phyloP scores from a whole-genome alignment of 1,139 yeast species.

The Sugiyamaella grinbergsii region DNA sequence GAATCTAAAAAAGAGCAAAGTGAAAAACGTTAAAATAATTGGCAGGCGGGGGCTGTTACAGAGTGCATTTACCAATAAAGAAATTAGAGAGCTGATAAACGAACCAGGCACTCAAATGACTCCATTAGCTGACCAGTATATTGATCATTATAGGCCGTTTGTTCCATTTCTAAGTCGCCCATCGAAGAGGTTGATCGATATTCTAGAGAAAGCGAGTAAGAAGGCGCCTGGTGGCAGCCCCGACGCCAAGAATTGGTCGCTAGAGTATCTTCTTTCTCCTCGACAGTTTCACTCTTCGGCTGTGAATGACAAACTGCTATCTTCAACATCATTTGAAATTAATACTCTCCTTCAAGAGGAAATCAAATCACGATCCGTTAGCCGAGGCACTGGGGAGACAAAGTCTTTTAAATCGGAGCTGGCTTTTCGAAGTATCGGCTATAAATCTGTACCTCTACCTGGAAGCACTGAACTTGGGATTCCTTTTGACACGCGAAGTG shows the following conservation, averaged over 20 bases:
- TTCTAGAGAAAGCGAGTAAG: conserved; percentile 54
- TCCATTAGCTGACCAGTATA: conserved; percentile 53
- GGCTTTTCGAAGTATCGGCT: conserved; percentile 84
- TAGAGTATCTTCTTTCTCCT: conserved; percentile 74
- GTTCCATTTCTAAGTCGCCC: conserved; percentile 57
- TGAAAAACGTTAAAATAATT: conserved; percentile 67
- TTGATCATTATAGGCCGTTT: conserved; percentile 48
- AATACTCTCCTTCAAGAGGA: conserved; percentile 48
- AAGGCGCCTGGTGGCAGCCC: conserved; percentile 15
- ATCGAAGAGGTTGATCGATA: conserved; percentile 65
- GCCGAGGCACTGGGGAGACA: conserved; percentile 49
- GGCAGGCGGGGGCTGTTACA: conserved; percentile 80
- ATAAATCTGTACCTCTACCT: conserved; percentile 63
- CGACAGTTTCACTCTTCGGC: conserved; percentile 49
- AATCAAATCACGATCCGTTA: conserved; percentile 38
- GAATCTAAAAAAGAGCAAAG: conserved; percentile 53
- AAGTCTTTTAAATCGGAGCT: conserved; percentile 57
- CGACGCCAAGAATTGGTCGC: conserved; percentile 56
- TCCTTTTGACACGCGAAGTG: conserved; percentile 54
- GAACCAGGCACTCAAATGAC: conserved; percentile 60
- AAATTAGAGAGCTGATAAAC: conserved; percentile 78
- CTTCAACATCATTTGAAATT: conserved; percentile 52
- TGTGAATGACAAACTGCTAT: conserved; percentile 45
- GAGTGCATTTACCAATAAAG: conserved; percentile 91
- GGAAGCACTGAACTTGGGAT: conserved; percentile 57